Base-by-base conservation (phyloP, 1,284 basidiomycete species). In the Cryptococcus deneoformans region DNA sequence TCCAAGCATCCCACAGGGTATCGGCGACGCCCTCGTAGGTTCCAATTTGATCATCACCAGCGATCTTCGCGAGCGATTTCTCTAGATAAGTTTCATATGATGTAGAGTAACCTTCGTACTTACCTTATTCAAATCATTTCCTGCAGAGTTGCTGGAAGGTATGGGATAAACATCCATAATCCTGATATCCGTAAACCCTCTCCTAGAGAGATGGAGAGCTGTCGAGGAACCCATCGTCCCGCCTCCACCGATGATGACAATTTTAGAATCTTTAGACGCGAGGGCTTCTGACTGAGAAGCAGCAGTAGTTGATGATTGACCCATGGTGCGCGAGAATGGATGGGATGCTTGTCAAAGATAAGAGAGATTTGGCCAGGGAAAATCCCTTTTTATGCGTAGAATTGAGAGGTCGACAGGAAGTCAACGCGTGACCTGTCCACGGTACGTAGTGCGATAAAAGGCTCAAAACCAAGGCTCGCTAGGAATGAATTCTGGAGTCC, bases 221-320 rank as follows among this genome's bases (percentile, higher is more conserved):
- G 77, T 77, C 0, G 74, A 76, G 6, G 68, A 71, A 0, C 73
- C 76, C 35, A 78, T 67, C 0, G 73, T 76, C 3, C 75, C 75
- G 11, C 66, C 72, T 16, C 73, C 73, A 10, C 74, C 76, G 6
- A 76, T 66, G 37, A 78, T 64, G 39, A 77, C 40, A 46, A 76
- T 63, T 36, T 59, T 68, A 36, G 52, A 46, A 6, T 42, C 38
- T n/a, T 38, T 53, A 36, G 42, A 35, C 29, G 50, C 50, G 8
- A 51, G 50, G 40, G 56, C 44, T 4, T 14, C n/a, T 37, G 46
- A 4, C 29, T 43, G 12, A 24, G 24, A 16, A n/a, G 8, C 43
- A 14, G 12, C n/a, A 24, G 5, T 16, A 24, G 43, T 16, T 8
- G 24, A n/a, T n/a, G 12, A 45, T 14, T 45, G 43, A 9, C 43